Conservation (phyloP, 2,329 filamentous ascomycete genomes). For the Chrysoporthe cubensis region DNA sequence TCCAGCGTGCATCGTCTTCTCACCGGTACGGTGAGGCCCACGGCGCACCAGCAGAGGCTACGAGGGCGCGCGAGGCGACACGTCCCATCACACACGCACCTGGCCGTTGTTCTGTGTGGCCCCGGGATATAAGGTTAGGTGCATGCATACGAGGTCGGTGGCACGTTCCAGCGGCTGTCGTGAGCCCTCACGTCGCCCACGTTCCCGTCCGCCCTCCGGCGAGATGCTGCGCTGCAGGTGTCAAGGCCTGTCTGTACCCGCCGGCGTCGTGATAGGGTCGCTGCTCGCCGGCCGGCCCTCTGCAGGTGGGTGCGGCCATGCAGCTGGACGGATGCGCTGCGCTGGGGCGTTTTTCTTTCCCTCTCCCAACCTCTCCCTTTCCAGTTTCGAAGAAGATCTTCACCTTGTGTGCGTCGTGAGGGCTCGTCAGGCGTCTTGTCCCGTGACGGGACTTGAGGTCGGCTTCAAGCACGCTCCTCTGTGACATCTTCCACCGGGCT, state of each 20-base stretch:
- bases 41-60: not conserved
- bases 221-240: constrained; percentile 24
- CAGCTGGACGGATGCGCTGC: not conserved
- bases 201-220: constrained; percentile 3
- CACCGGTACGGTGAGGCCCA: not conserved
- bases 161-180: constrained; percentile 15
- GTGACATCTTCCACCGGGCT: too few relatives aligned
- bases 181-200: not conserved
- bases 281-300: not conserved
- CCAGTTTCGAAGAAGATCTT: too few relatives aligned
- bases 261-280: not conserved
- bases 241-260: not conserved
- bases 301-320: constrained; percentile 11
- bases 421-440: constrained; percentile 14
- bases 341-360: not conserved
- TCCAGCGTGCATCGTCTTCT: not conserved
- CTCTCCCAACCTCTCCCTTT: not conserved
- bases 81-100: constrained; percentile 14
- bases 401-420: not conserved
- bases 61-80: not conserved
- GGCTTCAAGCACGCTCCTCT: not conserved
- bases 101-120: not conserved
- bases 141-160: constrained; percentile 20
- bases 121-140: constrained; percentile 21
- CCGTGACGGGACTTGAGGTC: constrained; percentile 3